phyloP scores from a whole-genome alignment of 441 rosid species.

The Dalechampia spathulata region DNA sequence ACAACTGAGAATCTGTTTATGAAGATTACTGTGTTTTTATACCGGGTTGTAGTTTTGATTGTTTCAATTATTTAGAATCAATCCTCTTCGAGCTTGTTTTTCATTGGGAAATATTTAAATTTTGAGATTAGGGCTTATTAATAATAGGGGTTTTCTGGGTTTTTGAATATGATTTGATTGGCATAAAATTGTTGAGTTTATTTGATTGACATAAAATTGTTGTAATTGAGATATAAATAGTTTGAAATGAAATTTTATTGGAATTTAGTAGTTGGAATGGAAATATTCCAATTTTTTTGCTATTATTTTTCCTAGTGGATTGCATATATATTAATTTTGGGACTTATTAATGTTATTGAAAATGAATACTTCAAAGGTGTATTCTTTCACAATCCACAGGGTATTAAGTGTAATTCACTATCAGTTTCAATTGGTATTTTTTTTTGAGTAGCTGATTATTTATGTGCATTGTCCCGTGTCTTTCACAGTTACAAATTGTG shows the following conservation, averaged over 20 bases:
- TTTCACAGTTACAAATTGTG: slow-evolving; percentile 1
- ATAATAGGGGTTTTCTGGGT: slow-evolving; percentile 3
- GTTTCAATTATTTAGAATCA: background rate
- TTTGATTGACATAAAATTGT: slow-evolving; percentile 1
- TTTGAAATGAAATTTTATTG: background rate
- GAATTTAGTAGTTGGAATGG: background rate
- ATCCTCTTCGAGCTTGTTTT: slow-evolving; percentile 1
- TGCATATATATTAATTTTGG: background rate
- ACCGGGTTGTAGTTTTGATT: slow-evolving; percentile 3
- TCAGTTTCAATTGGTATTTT: too few species aligned
- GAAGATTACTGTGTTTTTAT: too few species aligned
- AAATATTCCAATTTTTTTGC: background rate
- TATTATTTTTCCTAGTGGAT: background rate
- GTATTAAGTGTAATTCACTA: background rate
- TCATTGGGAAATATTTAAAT: background rate
- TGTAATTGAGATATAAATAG: too few species aligned
- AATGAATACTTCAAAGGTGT: background rate
- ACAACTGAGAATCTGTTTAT: too few species aligned
- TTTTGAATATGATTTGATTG: slow-evolving; percentile 5
- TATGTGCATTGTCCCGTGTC: background rate
- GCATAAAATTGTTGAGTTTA: background rate
- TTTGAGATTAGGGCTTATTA: slow-evolving; percentile 18
- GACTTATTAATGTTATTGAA: background rate
- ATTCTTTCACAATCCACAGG: background rate
- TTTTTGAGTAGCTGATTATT: background rate